A percentile compares a stretch with the other conserved stretches of the same genome.
These are phyloP conservation scores for Gonium pectorale DNA, from an alignment of 139 green algal species.

Conservation along the genomic window DNA sequence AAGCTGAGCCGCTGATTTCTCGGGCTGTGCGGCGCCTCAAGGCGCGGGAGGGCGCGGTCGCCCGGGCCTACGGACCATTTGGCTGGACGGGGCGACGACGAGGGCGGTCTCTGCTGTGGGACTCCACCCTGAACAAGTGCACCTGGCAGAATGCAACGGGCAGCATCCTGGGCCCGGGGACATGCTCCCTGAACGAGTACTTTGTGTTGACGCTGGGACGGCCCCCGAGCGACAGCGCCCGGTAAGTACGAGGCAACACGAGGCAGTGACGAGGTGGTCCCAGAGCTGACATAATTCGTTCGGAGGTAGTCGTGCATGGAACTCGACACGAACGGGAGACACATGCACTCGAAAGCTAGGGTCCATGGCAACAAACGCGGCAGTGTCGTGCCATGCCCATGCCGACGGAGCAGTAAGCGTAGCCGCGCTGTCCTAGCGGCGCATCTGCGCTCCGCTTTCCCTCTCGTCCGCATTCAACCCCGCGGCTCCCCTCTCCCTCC, in stretches of 20 bases:
- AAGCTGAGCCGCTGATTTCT: too few species aligned
- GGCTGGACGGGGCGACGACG: too few species aligned
- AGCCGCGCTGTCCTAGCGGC: too few species aligned
- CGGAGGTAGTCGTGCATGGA: background rate
- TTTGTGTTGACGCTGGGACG: conserved; percentile 1
- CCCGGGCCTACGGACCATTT: too few species aligned
- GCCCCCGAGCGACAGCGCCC: background rate
- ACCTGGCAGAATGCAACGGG: background rate
- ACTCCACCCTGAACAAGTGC: background rate
- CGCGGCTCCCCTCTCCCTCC: background rate
- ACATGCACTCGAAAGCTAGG: background rate
- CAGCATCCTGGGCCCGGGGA: background rate
- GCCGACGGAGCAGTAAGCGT: too few species aligned
- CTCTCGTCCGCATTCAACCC: background rate
- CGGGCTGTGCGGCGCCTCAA: too few species aligned
- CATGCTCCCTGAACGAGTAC: background rate
- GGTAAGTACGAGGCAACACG: background rate
- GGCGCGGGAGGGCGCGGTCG: too few species aligned
- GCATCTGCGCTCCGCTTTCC: background rate
- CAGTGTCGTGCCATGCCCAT: too few species aligned
- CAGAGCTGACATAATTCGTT: background rate
- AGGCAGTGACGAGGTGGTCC: background rate
- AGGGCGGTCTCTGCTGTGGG: background rate
- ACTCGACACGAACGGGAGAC: background rate
- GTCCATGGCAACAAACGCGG: background rate